phyloP scores from a whole-genome alignment of 1,284 basidiomycete genomes.

The Cystobasidiaceae sp. region DNA sequence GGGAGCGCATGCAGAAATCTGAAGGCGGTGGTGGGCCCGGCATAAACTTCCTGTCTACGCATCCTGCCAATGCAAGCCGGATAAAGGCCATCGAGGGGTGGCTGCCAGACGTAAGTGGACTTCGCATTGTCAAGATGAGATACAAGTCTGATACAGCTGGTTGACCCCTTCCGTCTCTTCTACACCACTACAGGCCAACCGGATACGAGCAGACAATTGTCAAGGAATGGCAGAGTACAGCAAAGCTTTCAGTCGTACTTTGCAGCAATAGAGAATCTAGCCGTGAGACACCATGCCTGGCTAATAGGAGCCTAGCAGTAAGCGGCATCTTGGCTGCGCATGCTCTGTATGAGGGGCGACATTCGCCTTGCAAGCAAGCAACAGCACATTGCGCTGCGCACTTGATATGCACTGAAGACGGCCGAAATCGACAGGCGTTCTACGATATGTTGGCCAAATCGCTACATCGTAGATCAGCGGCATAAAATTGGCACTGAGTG shows the following conservation, averaged over 20 bases:
- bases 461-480: too few relatives aligned
- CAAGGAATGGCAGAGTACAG: background rate
- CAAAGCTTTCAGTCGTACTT: background rate
- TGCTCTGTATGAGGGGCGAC: too few relatives aligned
- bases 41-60: slow-evolving; percentile 63
- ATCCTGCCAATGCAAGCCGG: slow-evolving; percentile 65
- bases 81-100: slow-evolving; percentile 51
- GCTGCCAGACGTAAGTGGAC: slow-evolving; percentile 24
- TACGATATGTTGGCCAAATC: too few relatives aligned
- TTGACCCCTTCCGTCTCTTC: too few relatives aligned
- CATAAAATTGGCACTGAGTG: too few relatives aligned
- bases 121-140: background rate
- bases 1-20: slow-evolving; percentile 39
- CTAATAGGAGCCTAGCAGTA: too few relatives aligned
- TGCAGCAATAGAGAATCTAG: background rate
- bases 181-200: slow-evolving; percentile 1
- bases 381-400: too few relatives aligned
- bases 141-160: too few relatives aligned
- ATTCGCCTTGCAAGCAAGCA: too few relatives aligned
- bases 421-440: too few relatives aligned
- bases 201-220: slow-evolving; percentile 19
- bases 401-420: too few relatives aligned
- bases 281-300: background rate
- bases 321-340: too few relatives aligned
- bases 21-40: slow-evolving; percentile 32